These are phyloP conservation scores for Paraphoma chrysanthemicola DNA, from an alignment of 2,329 filamentous ascomycete genomes.

Conservation along the genomic window DNA sequence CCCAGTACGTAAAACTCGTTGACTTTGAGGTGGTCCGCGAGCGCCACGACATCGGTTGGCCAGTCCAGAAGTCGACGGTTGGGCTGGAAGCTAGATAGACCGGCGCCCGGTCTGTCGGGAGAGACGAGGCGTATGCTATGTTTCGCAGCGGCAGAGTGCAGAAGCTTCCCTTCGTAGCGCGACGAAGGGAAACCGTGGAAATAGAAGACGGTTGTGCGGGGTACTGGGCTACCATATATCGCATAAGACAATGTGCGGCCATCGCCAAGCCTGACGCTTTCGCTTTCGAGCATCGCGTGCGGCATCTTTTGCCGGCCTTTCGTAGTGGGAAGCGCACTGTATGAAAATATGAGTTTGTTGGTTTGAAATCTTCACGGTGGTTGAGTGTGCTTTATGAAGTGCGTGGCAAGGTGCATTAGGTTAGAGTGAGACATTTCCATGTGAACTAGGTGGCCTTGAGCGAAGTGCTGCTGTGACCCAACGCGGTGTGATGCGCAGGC, in stretches of 20 bases:
- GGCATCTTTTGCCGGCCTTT: conserved; percentile 4
- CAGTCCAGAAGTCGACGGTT: conserved; percentile 50
- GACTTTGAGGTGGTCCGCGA: conserved; percentile 52
- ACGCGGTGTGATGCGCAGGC: neutral
- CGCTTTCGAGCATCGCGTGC: conserved; percentile 30
- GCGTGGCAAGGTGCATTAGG: neutral
- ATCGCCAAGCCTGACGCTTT: conserved; percentile 37
- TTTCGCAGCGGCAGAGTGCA: conserved; percentile 42
- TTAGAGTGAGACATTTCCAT: neutral
- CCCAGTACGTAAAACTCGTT: conserved; percentile 54
- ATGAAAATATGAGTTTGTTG: neutral
- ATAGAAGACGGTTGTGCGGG: conserved; percentile 51
- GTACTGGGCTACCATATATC: conserved; percentile 52
- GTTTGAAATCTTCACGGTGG: neutral
- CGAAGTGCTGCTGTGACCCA: neutral
- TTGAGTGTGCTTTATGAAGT: neutral
- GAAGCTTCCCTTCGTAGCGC: conserved; percentile 49
- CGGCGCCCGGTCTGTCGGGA: conserved; percentile 54
- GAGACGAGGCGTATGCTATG: conserved; percentile 50
- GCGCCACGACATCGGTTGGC: conserved; percentile 51
- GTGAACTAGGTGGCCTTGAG: neutral
- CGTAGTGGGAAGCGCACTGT: neutral
- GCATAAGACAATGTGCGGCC: conserved; percentile 54
- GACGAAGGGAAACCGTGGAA: conserved; percentile 55
- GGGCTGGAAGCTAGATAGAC: conserved; percentile 49